phyloP scores from a whole-genome alignment of 2,329 filamentous ascomycete genomes.

The Raffaelea deltoideospora region DNA sequence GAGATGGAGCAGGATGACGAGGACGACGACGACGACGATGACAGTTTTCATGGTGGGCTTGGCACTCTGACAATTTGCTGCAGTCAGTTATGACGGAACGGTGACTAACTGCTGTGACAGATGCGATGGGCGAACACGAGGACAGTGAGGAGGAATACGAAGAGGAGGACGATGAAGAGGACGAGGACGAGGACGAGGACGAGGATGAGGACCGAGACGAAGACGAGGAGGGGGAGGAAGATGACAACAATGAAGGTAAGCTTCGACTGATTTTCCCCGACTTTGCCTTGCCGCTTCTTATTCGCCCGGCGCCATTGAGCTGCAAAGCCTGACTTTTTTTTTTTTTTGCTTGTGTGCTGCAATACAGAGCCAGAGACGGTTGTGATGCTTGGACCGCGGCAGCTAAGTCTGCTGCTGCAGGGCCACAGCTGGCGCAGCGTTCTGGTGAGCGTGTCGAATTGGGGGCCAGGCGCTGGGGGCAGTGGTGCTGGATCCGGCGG shows the following conservation, averaged over 20 bases:
- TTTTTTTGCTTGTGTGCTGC: not conserved
- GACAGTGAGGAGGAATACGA: conserved; percentile 11
- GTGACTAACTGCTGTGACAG: too few relatives aligned
- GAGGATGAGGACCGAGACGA: conserved; percentile 7
- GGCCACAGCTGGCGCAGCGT: conserved; percentile 10
- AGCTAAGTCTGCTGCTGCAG: conserved; percentile 12
- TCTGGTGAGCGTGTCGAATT: conserved; percentile 7
- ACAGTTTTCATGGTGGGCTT: conserved; percentile 2
- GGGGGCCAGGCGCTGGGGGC: not conserved
- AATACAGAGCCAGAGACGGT: conserved; percentile 1
- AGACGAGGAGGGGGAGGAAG: not conserved
- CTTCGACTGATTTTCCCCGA: not conserved
- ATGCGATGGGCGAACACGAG: conserved; percentile 5
- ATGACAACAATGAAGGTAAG: conserved; percentile 9
- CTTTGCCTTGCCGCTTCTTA: too few relatives aligned
- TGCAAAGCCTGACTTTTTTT: not conserved
- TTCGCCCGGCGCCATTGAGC: too few relatives aligned
- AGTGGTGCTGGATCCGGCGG: not conserved
- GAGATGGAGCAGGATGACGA: not conserved
- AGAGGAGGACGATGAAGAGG: conserved; percentile 7
- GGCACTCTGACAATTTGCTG: too few relatives aligned
- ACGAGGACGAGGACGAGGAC: conserved; percentile 7
- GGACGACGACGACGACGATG: conserved; percentile 4
- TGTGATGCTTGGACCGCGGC: conserved; percentile 9
- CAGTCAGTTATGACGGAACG: too few relatives aligned